Conservation (phyloP, 108 stramenopile species). For the Stephanodiscus minutulus region DNA sequence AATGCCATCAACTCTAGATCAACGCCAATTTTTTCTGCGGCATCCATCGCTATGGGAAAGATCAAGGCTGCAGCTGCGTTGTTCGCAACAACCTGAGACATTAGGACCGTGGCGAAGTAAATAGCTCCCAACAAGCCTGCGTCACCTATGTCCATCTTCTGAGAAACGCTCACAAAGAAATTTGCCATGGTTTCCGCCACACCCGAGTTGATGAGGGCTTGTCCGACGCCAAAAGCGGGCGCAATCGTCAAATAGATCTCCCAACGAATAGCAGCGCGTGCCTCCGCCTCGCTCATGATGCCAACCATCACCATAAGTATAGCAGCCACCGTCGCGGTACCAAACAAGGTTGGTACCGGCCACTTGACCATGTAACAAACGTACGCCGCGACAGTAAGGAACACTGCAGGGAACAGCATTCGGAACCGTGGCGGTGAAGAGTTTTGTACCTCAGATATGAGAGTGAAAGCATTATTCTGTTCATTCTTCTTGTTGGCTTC, state of each 20-base stretch:
- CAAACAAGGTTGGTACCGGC: constrained; percentile 27
- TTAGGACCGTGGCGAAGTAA: constrained; percentile 81
- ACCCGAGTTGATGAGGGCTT: constrained; percentile 66
- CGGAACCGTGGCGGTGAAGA: constrained; percentile 75
- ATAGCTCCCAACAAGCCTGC: constrained; percentile 80
- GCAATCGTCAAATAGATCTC: constrained; percentile 83
- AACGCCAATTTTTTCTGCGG: constrained; percentile 58
- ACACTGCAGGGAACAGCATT: constrained; percentile 66
- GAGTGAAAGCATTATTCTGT: constrained; percentile 41
- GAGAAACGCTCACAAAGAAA: background rate
- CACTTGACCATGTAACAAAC: background rate
- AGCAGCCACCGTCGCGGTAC: background rate
- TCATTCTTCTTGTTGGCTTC: constrained; percentile 59
- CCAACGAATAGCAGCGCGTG: constrained; percentile 81
- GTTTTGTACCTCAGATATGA: constrained; percentile 76
- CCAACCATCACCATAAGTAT: constrained; percentile 71
- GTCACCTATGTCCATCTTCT: background rate
- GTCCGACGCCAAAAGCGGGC: constrained; percentile 81
- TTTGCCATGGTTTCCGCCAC: background rate
- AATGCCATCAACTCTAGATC: constrained; percentile 70
- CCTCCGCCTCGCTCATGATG: constrained; percentile 81
- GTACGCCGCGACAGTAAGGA: constrained; percentile 48
- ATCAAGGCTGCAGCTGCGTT: constrained; percentile 81
- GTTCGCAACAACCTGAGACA: constrained; percentile 82
- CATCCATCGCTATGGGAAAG: constrained; percentile 59